Evolutionary conservation across 75 land plant genomes (phyloP).

Genomic region (Selaginella moellendorffii): DNA sequence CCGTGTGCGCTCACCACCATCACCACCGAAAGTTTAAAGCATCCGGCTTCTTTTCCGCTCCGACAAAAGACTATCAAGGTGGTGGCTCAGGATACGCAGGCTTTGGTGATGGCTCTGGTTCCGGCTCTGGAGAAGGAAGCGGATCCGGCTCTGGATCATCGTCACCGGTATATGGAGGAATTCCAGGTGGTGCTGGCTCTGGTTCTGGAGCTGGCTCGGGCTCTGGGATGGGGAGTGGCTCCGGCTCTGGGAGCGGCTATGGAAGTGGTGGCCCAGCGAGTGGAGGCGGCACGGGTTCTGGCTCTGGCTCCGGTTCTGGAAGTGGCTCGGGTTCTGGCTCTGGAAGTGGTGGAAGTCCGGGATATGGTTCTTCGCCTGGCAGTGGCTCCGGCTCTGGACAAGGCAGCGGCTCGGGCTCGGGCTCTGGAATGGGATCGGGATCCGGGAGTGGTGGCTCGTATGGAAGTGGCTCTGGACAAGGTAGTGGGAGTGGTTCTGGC

Average conservation of each 20-base stretch:
- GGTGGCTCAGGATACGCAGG: neutral
- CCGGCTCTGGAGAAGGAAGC: neutral
- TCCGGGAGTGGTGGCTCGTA: neutral
- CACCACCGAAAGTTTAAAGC: neutral
- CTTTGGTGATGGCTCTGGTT: neutral
- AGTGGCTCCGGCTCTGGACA: neutral
- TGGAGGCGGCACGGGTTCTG: too few relatives aligned
- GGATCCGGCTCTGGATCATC: neutral
- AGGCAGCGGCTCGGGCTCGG: neutral
- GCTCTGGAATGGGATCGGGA: neutral
- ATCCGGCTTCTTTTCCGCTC: too few relatives aligned
- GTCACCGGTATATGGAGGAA: neutral
- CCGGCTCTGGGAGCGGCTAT: neutral
- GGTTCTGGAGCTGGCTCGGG: neutral
- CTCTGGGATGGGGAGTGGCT: too few relatives aligned
- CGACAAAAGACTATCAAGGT: too few relatives aligned
- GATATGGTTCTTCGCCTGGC: neutral
- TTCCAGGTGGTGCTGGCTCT: too few relatives aligned
- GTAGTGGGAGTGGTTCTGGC: neutral
- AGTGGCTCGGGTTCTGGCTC: too few relatives aligned
- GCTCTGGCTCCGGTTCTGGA: too few relatives aligned
- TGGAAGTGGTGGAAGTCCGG: neutral
- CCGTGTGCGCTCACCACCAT: neutral
- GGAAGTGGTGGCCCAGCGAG: too few relatives aligned
- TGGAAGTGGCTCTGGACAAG: neutral